These are phyloP conservation scores for Daldinia sp. DNA, from an alignment of 2,329 filamentous ascomycete genomes.

Conservation along the genomic window DNA sequence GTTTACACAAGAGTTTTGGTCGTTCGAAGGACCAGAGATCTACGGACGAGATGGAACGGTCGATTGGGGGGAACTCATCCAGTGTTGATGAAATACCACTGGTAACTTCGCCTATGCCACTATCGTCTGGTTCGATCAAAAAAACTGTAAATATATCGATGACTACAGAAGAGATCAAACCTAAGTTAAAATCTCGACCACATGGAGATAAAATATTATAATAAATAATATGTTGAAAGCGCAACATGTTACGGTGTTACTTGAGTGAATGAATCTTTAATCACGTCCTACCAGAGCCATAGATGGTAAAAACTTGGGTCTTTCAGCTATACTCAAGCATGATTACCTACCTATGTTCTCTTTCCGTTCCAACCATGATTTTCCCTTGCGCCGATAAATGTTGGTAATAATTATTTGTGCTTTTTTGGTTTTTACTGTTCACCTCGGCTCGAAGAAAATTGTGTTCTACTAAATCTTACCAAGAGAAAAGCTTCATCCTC, in stretches of 20 bases:
- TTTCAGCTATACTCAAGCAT: no score
- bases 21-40: slow-evolving; percentile 25
- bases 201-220: neutral
- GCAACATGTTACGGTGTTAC: neutral
- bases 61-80: slow-evolving; percentile 31
- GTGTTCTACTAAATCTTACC: neutral
- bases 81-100: slow-evolving; percentile 40
- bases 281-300: neutral
- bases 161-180: slow-evolving; percentile 22
- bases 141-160: slow-evolving; percentile 35
- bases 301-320: neutral
- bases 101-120: slow-evolving; percentile 19
- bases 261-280: neutral
- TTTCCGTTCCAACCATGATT: no score
- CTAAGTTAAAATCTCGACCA: slow-evolving; percentile 12
- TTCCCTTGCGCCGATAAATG: no score
- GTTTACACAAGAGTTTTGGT: slow-evolving; percentile 30
- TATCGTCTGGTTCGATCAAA: slow-evolving; percentile 12
- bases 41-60: slow-evolving; percentile 26
- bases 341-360: no score
- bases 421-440: neutral
- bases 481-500: neutral
- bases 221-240: neutral
- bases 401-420: neutral
- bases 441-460: neutral